Base-by-base conservation (phyloP, 1,284 basidiomycete species). In the Pseudozyma hubeiensis region DNA sequence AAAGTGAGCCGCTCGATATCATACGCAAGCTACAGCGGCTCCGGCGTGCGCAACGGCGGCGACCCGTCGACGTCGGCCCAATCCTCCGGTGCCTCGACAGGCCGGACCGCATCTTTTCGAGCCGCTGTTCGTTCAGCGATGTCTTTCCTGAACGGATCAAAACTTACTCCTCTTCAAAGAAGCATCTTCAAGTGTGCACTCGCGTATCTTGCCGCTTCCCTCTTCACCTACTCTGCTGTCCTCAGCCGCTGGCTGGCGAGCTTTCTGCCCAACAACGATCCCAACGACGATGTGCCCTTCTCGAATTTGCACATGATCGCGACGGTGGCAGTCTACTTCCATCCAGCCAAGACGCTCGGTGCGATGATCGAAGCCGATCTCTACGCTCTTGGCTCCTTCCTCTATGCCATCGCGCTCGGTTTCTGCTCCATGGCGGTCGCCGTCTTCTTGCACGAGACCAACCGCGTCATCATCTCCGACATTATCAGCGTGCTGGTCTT, bases 121-220 rank as follows among this genome's bases (percentile, higher is more conserved):
- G 40, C 30, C n/a, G n/a, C 47, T 6, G 7, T 16, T 5, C 57
- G 90, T 92, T 19, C 88, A 91, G 53, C 90, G 90, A 78, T 90
- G 90, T 0, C 88, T 90, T 75, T 88, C n/a, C 31, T 49, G 31
- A 67, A 39, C 11, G 41, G 56, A 11, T 19, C 57, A 14, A 45
- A 57, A 10, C 73, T 90, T 34, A 87, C 4, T 4, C 75, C 87
- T 3, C 74, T 91, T 7, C 89, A 90, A 68, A 88, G 88, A 44
- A 92, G 92, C 81, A 90, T 97, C 50, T 84, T 94, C 77, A 98
- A 98, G 86, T 99, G 96, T 85, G 89, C 90, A 0, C 87, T 97
- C 10, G 92, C 95, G 0, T 99, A 99, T 84, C 90, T 94, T 63
- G 85, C 97, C 64, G 94, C 89, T 3, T 94, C 93, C 0, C 87